A percentile compares a stretch with the other conserved stretches of the same genome.
Conservation (phyloP, 2,329 filamentous ascomycete species). For the Alternaria angustiovoidea region DNA sequence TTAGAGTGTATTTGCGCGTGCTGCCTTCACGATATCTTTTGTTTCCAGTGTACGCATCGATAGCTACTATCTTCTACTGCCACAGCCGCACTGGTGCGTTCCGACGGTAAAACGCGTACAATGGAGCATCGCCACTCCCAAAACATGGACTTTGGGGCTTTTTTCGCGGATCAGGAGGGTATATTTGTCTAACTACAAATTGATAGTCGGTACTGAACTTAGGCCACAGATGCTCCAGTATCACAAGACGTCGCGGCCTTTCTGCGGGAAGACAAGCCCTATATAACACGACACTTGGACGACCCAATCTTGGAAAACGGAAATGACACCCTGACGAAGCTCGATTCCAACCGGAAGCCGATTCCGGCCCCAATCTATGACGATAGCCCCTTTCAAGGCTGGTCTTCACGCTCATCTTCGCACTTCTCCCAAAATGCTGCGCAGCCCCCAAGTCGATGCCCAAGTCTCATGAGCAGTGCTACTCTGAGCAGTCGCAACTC, state of each 20-base stretch:
- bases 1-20: neutral
- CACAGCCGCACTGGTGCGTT: neutral
- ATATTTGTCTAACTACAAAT: neutral
- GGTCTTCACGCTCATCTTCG: neutral
- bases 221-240: neutral
- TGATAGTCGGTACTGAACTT: neutral
- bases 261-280: neutral
- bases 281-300: neutral
- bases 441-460: neutral
- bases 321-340: accelerated
- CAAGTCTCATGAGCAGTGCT: neutral
- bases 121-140: neutral
- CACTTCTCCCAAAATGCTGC: neutral
- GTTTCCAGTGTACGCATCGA: neutral
- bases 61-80: accelerated
- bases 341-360: neutral
- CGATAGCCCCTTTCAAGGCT: accelerated
- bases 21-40: neutral
- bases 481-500: neutral
- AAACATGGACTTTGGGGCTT: accelerated
- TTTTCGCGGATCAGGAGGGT: neutral
- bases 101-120: neutral
- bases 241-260: neutral
- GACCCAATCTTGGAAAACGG: neutral
- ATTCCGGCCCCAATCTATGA: neutral